These are phyloP conservation scores for Boletus pseudo-olivaceus DNA, from an alignment of 768 basidiomycete genomes.

Conservation along the genomic window DNA sequence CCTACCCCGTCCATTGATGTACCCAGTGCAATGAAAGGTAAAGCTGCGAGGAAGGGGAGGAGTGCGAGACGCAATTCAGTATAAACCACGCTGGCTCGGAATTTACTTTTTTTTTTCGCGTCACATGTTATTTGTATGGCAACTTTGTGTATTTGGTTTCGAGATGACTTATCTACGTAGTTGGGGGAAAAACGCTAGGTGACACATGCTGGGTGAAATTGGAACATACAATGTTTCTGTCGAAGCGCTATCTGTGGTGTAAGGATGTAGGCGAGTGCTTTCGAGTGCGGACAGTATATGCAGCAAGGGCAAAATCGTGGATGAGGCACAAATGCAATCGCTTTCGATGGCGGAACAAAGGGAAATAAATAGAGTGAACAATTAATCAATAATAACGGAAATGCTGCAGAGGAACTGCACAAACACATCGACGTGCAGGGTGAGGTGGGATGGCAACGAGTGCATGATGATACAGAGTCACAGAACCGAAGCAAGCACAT, in stretches of 20 bases:
- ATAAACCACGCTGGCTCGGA: conserved; percentile 12
- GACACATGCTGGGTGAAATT: conserved; percentile 16
- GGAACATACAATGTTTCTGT: conserved; percentile 20
- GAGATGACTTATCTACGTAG: conserved; percentile 21
- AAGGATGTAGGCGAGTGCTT: conserved; percentile 11
- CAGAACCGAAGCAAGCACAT: conserved; percentile 13
- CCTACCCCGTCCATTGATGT: conserved; percentile 70
- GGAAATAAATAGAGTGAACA: conserved; percentile 25
- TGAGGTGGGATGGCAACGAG: conserved; percentile 7
- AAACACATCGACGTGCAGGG: conserved; percentile 7
- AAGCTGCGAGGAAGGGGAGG: conserved; percentile 57
- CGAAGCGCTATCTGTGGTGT: conserved; percentile 14
- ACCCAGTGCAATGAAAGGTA: conserved; percentile 42
- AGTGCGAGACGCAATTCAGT: conserved; percentile 78
- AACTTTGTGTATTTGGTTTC: neutral
- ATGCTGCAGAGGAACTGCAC: conserved; percentile 23
- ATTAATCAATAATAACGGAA: conserved; percentile 38
- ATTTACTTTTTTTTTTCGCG: neutral
- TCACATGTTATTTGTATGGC: neutral
- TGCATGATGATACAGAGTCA: conserved; percentile 19
- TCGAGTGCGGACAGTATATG: conserved; percentile 13
- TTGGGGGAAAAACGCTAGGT: conserved; percentile 2
- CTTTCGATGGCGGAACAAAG: conserved; percentile 2
- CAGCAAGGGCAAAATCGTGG: conserved; percentile 12
- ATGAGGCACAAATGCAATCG: conserved; percentile 7